Evolutionary conservation across 208 protist genomes (phyloP).

Genomic region (Phytomonas sp.): DNA sequence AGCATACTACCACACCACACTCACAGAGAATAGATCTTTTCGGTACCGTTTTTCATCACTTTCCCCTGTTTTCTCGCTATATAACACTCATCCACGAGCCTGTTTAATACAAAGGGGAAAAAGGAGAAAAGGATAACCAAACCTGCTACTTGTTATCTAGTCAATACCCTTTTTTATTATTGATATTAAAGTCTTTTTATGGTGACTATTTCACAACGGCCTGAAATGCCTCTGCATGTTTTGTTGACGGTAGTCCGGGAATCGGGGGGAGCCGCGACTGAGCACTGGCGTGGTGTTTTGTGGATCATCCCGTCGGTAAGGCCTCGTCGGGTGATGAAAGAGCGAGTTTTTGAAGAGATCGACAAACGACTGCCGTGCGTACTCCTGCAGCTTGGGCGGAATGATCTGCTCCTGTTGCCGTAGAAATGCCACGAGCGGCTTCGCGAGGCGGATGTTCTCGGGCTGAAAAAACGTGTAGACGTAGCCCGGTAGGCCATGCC

Average conservation of each 20-base stretch:
- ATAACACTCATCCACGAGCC: background rate
- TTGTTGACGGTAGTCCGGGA: conserved; percentile 67
- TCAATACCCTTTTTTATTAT: background rate
- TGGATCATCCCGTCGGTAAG: conserved; percentile 52
- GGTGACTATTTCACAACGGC: conserved; percentile 25
- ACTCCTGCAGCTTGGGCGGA: conserved; percentile 77
- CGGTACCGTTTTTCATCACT: background rate
- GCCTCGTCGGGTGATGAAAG: conserved; percentile 69
- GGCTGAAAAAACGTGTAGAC: conserved; percentile 84
- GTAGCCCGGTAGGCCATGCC: conserved; percentile 64
- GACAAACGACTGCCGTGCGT: conserved; percentile 68
- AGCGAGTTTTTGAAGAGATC: conserved; percentile 69
- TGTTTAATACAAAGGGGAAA: background rate
- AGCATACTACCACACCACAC: conserved; percentile 3
- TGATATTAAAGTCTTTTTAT: conserved; percentile 12
- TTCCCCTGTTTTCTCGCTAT: background rate
- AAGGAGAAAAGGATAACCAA: background rate
- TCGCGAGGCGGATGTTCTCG: conserved; percentile 68
- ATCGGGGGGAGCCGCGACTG: conserved; percentile 39
- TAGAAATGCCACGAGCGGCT: conserved; percentile 72
- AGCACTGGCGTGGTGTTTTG: conserved; percentile 56
- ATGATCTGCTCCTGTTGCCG: conserved; percentile 64
- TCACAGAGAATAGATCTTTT: background rate
- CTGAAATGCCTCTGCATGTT: conserved; percentile 54
- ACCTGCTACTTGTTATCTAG: conserved; percentile 4